A percentile compares a stretch with the other conserved stretches of the same genome.
phyloP scores from a whole-genome alignment of 495 filamentous ascomycete genomes.

The Neurospora sp. region DNA sequence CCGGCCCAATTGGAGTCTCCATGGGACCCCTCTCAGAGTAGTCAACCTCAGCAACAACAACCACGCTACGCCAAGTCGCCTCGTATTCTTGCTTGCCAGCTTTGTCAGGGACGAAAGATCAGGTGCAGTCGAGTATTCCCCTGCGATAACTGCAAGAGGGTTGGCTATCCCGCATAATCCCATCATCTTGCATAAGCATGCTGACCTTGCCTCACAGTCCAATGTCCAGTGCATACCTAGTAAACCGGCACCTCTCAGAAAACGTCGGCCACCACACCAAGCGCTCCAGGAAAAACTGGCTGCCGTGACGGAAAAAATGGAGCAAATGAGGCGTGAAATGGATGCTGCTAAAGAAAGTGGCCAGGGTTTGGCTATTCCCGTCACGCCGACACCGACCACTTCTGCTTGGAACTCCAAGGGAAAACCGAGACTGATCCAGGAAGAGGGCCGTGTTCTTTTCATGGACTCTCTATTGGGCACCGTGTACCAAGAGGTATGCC shows the following conservation, averaged over 20 bases:
- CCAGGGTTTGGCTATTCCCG: not conserved
- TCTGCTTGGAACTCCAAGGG: constrained; percentile 22
- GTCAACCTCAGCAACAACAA: not conserved
- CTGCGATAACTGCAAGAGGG: constrained; percentile 47
- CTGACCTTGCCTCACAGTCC: constrained; percentile 20
- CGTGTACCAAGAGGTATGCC: constrained; percentile 35
- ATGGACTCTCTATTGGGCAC: constrained; percentile 34
- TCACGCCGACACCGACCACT: not conserved
- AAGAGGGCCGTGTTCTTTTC: constrained; percentile 35
- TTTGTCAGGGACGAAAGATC: constrained; percentile 58
- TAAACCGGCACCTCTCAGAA: constrained; percentile 38
- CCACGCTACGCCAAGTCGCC: constrained; percentile 13
- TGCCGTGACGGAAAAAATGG: not conserved
- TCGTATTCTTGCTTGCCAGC: constrained; percentile 30
- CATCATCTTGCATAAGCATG: constrained; percentile 2
- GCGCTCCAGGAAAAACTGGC: constrained; percentile 39
- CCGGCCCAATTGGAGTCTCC: not conserved
- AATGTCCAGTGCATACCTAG: constrained; percentile 37
- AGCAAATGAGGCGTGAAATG: not conserved
- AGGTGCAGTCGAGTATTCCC: constrained; percentile 60
- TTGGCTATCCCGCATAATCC: not conserved
- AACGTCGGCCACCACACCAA: constrained; percentile 37
- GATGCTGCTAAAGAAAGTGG: not conserved
- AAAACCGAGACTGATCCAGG: constrained; percentile 29
- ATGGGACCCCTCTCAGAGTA: not conserved